Evolutionary conservation across 2,329 filamentous ascomycete species (phyloP).

Genomic region (Aspergillus nomiae): DNA sequence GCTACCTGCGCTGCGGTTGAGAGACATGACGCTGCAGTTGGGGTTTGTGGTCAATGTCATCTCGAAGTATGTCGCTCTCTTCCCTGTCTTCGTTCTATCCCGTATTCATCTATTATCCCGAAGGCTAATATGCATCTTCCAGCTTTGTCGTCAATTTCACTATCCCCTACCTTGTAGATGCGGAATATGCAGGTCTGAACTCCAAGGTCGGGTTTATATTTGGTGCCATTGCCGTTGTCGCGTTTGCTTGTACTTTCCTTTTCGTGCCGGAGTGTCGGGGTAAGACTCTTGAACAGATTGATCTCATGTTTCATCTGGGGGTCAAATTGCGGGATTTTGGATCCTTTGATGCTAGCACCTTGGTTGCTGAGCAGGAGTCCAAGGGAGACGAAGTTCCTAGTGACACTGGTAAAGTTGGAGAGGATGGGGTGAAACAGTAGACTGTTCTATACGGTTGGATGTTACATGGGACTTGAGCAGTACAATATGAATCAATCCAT

Average conservation of each 20-base stretch:
- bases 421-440: background rate
- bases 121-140: background rate
- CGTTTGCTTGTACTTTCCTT: constrained; percentile 25
- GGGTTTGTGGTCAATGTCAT: constrained; percentile 8
- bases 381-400: background rate
- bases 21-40: constrained; percentile 10
- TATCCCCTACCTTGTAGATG: constrained; percentile 41
- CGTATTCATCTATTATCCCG: background rate
- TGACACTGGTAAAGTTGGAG: background rate
- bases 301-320: background rate
- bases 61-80: constrained; percentile 4
- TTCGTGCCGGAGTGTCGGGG: constrained; percentile 23
- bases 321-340: background rate
- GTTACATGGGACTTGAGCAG: background rate
- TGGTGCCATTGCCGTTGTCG: constrained; percentile 12
- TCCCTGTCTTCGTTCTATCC: background rate
- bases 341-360: background rate
- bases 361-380: background rate
- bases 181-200: constrained; percentile 37
- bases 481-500: background rate
- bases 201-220: constrained; percentile 23
- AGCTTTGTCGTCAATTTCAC: constrained; percentile 36
- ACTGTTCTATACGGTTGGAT: background rate
- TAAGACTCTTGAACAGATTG: constrained; percentile 13
- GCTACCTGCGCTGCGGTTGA: constrained; percentile 15